A percentile compares a stretch with the other conserved stretches of the same genome.
phyloP scores from a whole-genome alignment of 2,329 filamentous ascomycete species.

The Didymellaceae sp. region DNA sequence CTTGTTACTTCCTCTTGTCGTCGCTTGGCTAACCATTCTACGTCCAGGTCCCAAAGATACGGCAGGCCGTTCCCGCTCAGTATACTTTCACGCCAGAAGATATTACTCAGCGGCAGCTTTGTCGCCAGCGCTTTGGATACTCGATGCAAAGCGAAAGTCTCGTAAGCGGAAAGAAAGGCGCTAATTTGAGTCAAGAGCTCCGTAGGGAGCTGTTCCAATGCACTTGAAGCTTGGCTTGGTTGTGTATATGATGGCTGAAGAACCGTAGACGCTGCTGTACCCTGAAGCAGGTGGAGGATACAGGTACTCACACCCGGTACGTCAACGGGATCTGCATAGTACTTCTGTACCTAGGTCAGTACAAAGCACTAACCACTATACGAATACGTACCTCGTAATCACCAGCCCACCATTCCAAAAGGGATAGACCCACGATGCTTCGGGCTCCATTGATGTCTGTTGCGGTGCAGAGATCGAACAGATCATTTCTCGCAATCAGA shows the following conservation, averaged over 20 bases:
- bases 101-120: constrained; percentile 29
- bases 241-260: background rate
- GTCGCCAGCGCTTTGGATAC: constrained; percentile 26
- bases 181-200: constrained; percentile 10
- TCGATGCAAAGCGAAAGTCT: constrained; percentile 27
- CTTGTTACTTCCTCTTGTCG: constrained; percentile 1
- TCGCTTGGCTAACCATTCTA: constrained; percentile 12
- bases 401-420: constrained; percentile 35
- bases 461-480: constrained; percentile 23
- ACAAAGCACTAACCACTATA: background rate
- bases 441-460: constrained; percentile 23
- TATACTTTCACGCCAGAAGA: constrained; percentile 36
- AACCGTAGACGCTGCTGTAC: constrained; percentile 4
- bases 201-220: constrained; percentile 5
- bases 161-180: constrained; percentile 20
- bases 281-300: constrained; percentile 19
- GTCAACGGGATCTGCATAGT: constrained; percentile 30
- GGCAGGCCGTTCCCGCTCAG: constrained; percentile 27
- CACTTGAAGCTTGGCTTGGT: background rate
- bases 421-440: constrained; percentile 27
- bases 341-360: constrained; percentile 23
- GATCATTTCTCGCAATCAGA: constrained; percentile 20
- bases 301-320: constrained; percentile 15
- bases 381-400: constrained; percentile 27
- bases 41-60: constrained; percentile 36